Percentiles rank a stretch among this genome's conserved stretches.
These are phyloP conservation scores for Drechslerella stenobrocha DNA, from an alignment of 2,329 filamentous ascomycete species.

Conservation along the genomic window DNA sequence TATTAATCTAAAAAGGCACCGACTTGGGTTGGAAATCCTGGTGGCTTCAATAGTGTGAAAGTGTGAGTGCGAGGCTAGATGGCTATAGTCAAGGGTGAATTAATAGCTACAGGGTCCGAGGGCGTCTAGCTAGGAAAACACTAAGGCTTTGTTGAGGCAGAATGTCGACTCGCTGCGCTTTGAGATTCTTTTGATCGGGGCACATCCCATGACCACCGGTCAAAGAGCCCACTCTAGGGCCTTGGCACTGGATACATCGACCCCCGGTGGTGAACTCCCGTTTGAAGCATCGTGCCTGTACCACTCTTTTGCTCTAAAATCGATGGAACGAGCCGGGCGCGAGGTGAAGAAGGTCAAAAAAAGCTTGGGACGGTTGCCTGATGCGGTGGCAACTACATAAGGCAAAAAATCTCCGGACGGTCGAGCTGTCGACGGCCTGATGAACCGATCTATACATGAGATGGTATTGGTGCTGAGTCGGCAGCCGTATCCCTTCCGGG, in stretches of 20 bases:
- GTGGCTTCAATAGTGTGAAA: too few relatives aligned
- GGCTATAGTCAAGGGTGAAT: not conserved
- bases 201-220: conserved; percentile 40
- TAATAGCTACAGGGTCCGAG: not conserved
- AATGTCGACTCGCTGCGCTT: too few relatives aligned
- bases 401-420: not conserved
- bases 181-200: too few relatives aligned
- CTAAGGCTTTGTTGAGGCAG: too few relatives aligned
- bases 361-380: not conserved
- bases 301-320: too few relatives aligned
- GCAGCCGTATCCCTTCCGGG: conserved; percentile 38
- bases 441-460: not conserved
- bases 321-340: too few relatives aligned
- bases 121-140: not conserved
- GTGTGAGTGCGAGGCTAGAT: too few relatives aligned
- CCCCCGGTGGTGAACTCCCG: too few relatives aligned
- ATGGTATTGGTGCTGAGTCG: conserved; percentile 20
- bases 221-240: conserved; percentile 31
- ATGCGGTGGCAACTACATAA: not conserved
- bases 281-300: too few relatives aligned
- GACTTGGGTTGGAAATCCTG: conserved; percentile 22
- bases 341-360: too few relatives aligned
- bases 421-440: not conserved
- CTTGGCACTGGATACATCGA: conserved; percentile 37
- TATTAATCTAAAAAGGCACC: not conserved